phyloP scores from a whole-genome alignment of 2,329 filamentous ascomycete species.

The Emergomyces pasteurianus region DNA sequence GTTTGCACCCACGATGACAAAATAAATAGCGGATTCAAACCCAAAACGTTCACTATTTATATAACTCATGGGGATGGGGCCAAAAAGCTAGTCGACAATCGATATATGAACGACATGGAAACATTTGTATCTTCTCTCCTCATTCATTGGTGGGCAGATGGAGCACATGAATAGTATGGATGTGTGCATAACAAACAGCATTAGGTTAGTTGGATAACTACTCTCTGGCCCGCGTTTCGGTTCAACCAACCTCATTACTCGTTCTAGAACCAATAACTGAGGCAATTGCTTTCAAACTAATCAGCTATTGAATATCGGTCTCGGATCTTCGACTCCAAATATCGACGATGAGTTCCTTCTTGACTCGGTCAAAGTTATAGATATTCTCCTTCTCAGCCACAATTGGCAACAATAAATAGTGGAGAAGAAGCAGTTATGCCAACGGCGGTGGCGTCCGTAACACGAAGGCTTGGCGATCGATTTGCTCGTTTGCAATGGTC shows the following conservation, averaged over 20 bases:
- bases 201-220: background rate
- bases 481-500: background rate
- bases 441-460: background rate
- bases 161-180: too few relatives aligned
- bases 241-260: background rate
- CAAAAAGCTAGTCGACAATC: background rate
- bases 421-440: background rate
- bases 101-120: background rate
- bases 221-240: too few relatives aligned
- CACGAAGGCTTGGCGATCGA: background rate
- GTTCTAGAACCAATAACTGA: background rate
- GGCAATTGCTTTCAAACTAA: background rate
- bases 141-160: background rate
- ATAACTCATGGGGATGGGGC: background rate
- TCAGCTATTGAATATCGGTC: background rate
- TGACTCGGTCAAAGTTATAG: background rate
- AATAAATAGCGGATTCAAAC: background rate
- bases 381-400: background rate
- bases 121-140: background rate
- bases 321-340: background rate
- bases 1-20: background rate
- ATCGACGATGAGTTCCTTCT: background rate
- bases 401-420: background rate
- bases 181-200: background rate
- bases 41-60: background rate